Base-by-base conservation (phyloP, 2,329 filamentous ascomycete genomes). In the Neobulgaria alba region DNA sequence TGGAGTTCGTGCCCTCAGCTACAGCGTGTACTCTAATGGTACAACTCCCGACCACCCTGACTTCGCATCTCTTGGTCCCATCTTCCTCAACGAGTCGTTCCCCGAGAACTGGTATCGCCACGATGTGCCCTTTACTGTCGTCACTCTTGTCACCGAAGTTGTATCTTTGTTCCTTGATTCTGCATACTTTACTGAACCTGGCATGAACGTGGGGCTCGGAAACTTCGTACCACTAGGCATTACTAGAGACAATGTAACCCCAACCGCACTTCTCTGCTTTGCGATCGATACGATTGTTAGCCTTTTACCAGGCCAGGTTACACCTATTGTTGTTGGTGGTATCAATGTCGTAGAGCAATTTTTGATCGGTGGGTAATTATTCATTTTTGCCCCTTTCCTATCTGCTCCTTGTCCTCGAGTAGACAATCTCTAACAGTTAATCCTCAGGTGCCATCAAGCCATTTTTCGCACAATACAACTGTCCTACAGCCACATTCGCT, bases 1-100 rank as follows among this genome's bases (percentile, higher is more conserved):
- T 18, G 39, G 23, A 12, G 39, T 29, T 14, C 33, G 39, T n/a
- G 39, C 31, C 18, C 33, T 42, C 23, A 23, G 31, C 19, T 42
- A 12, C 26, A n/a, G 17, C 4, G 33, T 23, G 16, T 29, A 36
- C 15, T 17, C 39, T 29, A 42, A 42, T 32, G 39, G 39, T 12
- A 42, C 39, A 8, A 15, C n/a, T 7, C 17, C 15, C n/a, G 16
- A 10, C 3, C 18, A 29, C n/a, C 23, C 39, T 10, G 29, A 42
- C 26, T 42, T 32, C 33, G 10, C n/a, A n/a, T 36, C 32, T 29
- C 16, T 42, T 17, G 33, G 21, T 4, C 39, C 39, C 10, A 36
- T 36, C 30, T 33, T 10, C 10, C 14, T 33, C 15, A 42, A 42
- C 33, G 39, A 42, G 33, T 31, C 39, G 10, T 42, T 42, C 29